Base-by-base conservation (phyloP, 192 early-diverging fungal species). In the Linnemannia zychae region DNA sequence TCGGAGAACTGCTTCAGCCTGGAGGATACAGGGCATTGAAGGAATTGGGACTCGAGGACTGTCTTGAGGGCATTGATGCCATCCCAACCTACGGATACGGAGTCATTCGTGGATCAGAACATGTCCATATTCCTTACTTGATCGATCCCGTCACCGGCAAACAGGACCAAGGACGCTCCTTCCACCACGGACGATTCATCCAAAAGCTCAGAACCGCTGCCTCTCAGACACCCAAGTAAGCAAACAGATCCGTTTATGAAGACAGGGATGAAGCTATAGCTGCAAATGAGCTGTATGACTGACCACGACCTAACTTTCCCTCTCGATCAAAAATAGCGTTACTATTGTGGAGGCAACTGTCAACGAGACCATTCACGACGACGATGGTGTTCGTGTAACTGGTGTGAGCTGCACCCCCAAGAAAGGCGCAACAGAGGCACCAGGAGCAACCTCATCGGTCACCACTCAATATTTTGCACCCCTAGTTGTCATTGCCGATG, bases 1-100 rank as follows among this genome's bases (percentile, higher is more conserved):
- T 99, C 31, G 98, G 98, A 38, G 98, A 99, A 87, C 88, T 99
- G 40, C 90, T 99, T 87, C 98, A 99, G 87, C 98, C 98, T 20
- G 95, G 97, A 13, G 98, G 98, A 70, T 91, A 96, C 69, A 91
- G 93, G 77, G 96, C 97, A 28, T 88, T 99, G 38, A 87, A 92
- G 66, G 74, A 89, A 65, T 89, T 99, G 12, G 97, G 97, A 11
- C 87, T 99, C 12, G 89, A 66, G 92, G 95, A 96, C 28, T 94
- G 93, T 76, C 24, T 99, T 65, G 92, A 96, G 31, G 93, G 90
- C 31, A 99, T 99, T 76, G 96, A 96, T 87, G 95, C 91, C 24
- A 95, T 98, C 67, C 89, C 91, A 1, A 94, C 92, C 60, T 88
- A 94, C 79, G 98, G 98, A 34, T 99, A 99, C 87, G 93, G 92